A percentile compares a stretch with the other conserved stretches of the same genome.
Evolutionary conservation across 2,329 filamentous ascomycete species (phyloP).

Genomic region (Monosporascus sp.): DNA sequence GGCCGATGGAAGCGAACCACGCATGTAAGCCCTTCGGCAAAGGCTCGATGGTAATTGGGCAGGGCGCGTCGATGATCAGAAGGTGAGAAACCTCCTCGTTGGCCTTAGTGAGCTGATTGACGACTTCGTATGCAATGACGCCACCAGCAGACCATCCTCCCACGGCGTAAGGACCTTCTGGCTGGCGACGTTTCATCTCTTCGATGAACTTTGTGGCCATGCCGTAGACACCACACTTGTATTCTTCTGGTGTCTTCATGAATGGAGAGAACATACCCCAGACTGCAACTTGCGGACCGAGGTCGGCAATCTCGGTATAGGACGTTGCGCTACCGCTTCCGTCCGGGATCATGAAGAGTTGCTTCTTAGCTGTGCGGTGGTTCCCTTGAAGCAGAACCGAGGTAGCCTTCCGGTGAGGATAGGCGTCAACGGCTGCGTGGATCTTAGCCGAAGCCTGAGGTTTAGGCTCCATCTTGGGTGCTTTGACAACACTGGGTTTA

Average conservation of each 20-base stretch:
- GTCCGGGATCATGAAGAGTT: slow-evolving; percentile 50
- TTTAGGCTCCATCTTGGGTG: slow-evolving; percentile 19
- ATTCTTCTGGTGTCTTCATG: slow-evolving; percentile 63
- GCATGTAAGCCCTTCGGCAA: slow-evolving; percentile 61
- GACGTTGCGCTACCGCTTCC: slow-evolving; percentile 60
- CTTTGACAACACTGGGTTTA: slow-evolving; percentile 23
- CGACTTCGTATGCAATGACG: slow-evolving; percentile 64
- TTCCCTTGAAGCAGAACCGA: slow-evolving; percentile 44
- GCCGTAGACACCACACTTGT: slow-evolving; percentile 59
- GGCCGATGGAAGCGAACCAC: slow-evolving; percentile 67
- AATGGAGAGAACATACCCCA: slow-evolving; percentile 64
- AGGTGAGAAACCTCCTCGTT: slow-evolving; percentile 55
- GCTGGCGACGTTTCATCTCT: slow-evolving; percentile 68
- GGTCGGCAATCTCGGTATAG: slow-evolving; percentile 55
- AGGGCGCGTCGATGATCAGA: slow-evolving; percentile 61
- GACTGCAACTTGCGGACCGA: slow-evolving; percentile 42
- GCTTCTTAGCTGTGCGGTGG: slow-evolving; percentile 38
- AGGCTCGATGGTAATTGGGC: slow-evolving; percentile 62
- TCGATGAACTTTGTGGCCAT: slow-evolving; percentile 60
- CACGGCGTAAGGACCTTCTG: slow-evolving; percentile 60
- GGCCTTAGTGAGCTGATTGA: slow-evolving; percentile 51
- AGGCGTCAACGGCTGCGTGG: slow-evolving; percentile 33
- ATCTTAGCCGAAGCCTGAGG: slow-evolving; percentile 17
- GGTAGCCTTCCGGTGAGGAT: slow-evolving; percentile 45
- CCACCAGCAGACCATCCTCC: slow-evolving; percentile 75